Conservation (phyloP, 2,329 filamentous ascomycete species). For the Falciphora oryzae region DNA sequence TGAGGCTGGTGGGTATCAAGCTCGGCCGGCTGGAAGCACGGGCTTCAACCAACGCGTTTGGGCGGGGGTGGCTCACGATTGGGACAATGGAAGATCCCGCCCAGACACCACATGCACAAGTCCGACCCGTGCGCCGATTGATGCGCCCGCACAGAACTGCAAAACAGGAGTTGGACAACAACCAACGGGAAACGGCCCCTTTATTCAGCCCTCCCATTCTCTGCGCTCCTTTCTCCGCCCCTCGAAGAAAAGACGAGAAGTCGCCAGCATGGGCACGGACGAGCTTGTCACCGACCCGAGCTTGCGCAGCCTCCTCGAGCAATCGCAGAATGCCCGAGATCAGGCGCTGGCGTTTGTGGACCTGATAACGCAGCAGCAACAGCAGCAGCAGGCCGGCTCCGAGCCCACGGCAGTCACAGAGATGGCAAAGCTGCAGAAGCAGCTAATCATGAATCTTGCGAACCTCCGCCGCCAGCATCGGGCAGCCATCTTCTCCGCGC, state of each 20-base stretch:
- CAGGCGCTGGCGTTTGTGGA: constrained; percentile 64
- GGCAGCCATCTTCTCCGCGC: constrained; percentile 70
- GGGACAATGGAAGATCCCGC: neutral
- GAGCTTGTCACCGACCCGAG: constrained; percentile 58
- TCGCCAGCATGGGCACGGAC: constrained; percentile 43
- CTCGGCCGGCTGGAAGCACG: neutral
- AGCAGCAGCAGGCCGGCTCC: constrained; percentile 29
- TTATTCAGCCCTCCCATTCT: neutral
- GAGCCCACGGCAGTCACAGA: constrained; percentile 39
- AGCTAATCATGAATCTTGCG: constrained; percentile 70
- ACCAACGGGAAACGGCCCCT: neutral
- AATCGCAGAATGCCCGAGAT: constrained; percentile 65
- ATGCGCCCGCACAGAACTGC: neutral
- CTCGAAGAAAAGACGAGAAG: neutral
- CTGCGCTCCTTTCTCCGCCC: neutral
- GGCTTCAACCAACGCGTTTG: neutral
- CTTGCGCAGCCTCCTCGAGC: constrained; percentile 63
- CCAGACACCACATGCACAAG: too few relatives aligned
- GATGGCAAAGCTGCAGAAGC: constrained; percentile 71
- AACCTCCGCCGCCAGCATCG: constrained; percentile 80
- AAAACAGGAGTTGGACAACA: neutral
- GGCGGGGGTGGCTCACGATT: neutral
- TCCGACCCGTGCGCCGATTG: neutral
- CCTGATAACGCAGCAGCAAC: constrained; percentile 31
- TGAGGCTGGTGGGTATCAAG: too few relatives aligned